phyloP scores from a whole-genome alignment of 768 basidiomycete genomes.

The Trametes coccinea region DNA sequence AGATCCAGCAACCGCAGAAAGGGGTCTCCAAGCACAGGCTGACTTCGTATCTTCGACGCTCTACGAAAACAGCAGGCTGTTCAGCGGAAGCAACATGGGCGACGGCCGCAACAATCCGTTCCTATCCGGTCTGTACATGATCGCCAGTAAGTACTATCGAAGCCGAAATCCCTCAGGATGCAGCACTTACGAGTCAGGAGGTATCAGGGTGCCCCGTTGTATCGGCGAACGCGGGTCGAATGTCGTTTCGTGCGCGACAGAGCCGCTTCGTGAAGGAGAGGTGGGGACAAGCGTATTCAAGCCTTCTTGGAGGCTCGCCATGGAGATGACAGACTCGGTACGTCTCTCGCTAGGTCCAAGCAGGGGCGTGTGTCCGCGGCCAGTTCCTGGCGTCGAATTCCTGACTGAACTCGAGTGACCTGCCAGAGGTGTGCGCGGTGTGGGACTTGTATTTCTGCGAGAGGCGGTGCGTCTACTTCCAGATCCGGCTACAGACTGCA shows the following conservation, averaged over 20 bases:
- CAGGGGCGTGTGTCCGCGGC: conserved; percentile 1
- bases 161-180: neutral
- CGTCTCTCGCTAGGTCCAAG: conserved; percentile 7
- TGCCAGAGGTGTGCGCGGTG: no score
- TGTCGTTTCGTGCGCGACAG: conserved; percentile 3
- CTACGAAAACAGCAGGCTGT: conserved; percentile 12
- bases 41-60: no score
- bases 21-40: no score
- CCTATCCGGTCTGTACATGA: neutral
- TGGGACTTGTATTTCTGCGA: no score
- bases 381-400: neutral
- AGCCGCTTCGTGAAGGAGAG: no score
- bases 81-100: conserved; percentile 7
- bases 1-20: no score
- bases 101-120: conserved; percentile 10
- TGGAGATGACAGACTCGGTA: neutral
- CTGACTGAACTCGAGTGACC: no score
- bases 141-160: neutral
- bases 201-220: conserved; percentile 11
- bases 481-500: no score
- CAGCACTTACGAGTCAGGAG: conserved; percentile 6
- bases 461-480: no score
- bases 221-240: conserved; percentile 22
- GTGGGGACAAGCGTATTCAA: neutral
- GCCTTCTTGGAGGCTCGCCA: neutral